Evolutionary conservation across 2,329 filamentous ascomycete species (phyloP).

Genomic region (Dactylonectria estremocensis): DNA sequence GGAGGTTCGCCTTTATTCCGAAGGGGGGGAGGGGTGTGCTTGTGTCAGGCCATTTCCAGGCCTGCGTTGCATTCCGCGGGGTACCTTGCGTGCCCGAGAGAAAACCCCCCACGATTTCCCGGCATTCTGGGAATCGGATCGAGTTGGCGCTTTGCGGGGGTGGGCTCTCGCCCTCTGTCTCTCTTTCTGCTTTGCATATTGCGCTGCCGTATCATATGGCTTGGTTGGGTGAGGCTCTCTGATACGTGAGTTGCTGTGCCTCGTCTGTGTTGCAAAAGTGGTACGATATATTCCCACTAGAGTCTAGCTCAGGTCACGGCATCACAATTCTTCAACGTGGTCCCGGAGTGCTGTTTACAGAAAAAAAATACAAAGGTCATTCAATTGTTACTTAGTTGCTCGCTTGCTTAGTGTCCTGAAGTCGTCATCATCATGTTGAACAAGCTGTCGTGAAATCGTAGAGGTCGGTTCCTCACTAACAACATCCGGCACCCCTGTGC

Average conservation of each 20-base stretch:
- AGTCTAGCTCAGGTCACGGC: neutral
- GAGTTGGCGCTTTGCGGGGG: neutral
- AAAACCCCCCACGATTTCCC: neutral
- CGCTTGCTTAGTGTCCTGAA: conserved; percentile 2
- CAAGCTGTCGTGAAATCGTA: neutral
- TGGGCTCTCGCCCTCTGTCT: neutral
- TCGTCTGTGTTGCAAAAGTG: conserved; percentile 3
- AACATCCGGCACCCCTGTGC: neutral
- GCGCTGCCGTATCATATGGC: neutral
- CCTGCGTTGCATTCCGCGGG: conserved; percentile 50
- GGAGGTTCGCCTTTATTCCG: neutral
- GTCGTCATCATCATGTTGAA: neutral
- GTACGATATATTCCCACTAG: conserved; percentile 22
- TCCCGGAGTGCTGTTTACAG: neutral
- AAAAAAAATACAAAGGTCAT: neutral
- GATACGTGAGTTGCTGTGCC: neutral
- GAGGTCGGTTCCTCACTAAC: neutral
- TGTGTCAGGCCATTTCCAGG: conserved; percentile 46
- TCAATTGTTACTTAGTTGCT: conserved; percentile 1
- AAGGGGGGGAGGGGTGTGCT: conserved; percentile 7
- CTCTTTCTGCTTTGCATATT: neutral
- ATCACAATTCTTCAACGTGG: neutral
- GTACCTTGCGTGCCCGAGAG: conserved; percentile 28
- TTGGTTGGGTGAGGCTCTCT: neutral
- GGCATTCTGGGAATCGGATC: conserved; percentile 7